Conservation (phyloP, 2,329 filamentous ascomycete genomes). For the Colletotrichum melonis region DNA sequence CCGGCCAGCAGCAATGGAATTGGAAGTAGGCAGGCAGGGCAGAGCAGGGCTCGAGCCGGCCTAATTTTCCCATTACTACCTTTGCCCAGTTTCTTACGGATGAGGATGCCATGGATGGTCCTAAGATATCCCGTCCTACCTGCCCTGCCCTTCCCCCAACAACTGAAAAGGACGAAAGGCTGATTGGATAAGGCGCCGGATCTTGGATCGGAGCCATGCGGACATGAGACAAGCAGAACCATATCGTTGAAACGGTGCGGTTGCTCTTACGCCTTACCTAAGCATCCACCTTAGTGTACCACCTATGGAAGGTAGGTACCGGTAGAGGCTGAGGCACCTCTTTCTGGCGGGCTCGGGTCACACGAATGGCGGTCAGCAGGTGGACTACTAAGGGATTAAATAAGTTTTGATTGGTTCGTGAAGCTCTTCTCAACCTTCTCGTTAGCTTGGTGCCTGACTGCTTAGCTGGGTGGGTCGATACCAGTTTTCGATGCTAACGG, state of each 20-base stretch:
- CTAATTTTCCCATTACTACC: neutral
- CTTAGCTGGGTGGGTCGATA: neutral
- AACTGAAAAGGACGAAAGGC: neutral
- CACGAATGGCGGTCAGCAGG: constrained; percentile 18
- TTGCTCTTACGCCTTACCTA: neutral
- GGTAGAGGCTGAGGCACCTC: neutral
- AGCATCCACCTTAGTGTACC: neutral
- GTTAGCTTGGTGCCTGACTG: neutral
- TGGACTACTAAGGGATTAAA: neutral
- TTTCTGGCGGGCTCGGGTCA: neutral
- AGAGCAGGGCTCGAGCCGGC: neutral
- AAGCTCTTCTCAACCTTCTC: neutral
- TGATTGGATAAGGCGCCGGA: neutral
- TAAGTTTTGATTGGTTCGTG: neutral
- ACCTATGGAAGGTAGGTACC: no score
- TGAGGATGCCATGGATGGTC: neutral
- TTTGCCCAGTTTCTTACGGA: neutral
- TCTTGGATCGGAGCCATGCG: constrained; percentile 1
- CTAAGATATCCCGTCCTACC: neutral
- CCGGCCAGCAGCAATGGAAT: neutral
- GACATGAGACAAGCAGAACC: constrained; percentile 27
- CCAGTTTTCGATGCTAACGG: neutral
- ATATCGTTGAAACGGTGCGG: constrained; percentile 20
- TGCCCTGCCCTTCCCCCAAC: constrained; percentile 19
- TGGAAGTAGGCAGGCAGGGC: neutral